Evolutionary conservation across 352 stramenopile species (phyloP), one percentile per base, ranked within the genome.

Genomic region (Pythium periplocum): DNA sequence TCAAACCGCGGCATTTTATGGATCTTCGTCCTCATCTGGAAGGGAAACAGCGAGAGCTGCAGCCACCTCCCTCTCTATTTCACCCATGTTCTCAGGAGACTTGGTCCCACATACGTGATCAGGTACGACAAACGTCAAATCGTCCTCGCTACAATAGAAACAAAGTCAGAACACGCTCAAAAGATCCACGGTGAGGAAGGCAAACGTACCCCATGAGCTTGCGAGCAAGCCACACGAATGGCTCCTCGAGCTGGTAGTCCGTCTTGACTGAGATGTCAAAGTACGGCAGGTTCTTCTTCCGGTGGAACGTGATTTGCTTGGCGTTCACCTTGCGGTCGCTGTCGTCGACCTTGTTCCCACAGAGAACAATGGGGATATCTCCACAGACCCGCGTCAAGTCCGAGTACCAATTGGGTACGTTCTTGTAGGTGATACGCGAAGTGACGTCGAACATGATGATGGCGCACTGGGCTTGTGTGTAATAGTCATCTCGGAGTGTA

Each of bases 391-490:
- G 93, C 64, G 97, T 98, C 52, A 99, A 69, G 75, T 99, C 97
- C 69, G 96, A 87, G 78, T 99, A 95, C 98, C 98, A 99, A 86
- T 99, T 99, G 8, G 97, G 96, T 56, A 99, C 96, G 75, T 98
- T 99, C 82, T 99, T 99, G 94, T 99, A 99, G 8, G 98, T 99
- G 62, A 99, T 99, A 69, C 97, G 94, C 55, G 93, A 98, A 7
- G 98, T 99, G 41, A 99, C 97, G 65, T 99, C 98, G 64, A 99
- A 99, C 98, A 99, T 99, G 75, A 99, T 99, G 73, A 99, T 99
- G 48, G 96, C 97, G 68, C 97, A 99, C 77, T 99, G 96, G 41
- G 95, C 97, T 78, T 99, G 95, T 71, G 99, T 98, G 85, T 98
- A 98, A 83, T 98, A 98, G 42, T 93, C 94, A 56, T 98, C 95